A percentile compares a stretch with the other conserved stretches of the same genome.
Evolutionary conservation across 2,329 filamentous ascomycete genomes (phyloP).

Genomic region (Pseudogymnoascus sp.): DNA sequence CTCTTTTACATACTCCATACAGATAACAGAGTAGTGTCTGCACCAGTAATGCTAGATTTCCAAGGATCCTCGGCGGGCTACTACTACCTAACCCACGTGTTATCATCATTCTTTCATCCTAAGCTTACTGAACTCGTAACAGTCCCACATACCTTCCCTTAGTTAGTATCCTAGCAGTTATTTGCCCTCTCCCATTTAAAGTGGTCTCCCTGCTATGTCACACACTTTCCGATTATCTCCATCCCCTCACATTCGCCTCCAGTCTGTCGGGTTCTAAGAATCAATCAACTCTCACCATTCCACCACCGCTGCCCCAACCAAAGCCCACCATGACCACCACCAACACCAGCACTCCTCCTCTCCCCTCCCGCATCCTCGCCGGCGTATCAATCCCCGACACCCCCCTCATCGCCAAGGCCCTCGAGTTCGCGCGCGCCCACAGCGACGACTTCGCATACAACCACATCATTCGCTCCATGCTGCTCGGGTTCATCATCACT

Average conservation of each 20-base stretch:
- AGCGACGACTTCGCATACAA: conserved; percentile 29
- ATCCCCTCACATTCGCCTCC: not conserved
- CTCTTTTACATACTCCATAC: not conserved
- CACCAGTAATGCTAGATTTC: not conserved
- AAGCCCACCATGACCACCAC: not conserved
- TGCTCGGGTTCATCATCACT: conserved; percentile 30
- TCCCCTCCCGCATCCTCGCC: conserved; percentile 19
- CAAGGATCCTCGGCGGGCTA: not conserved
- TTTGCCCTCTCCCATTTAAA: not conserved
- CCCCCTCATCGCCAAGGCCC: conserved; percentile 29
- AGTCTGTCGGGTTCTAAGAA: not conserved
- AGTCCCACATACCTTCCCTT: not conserved
- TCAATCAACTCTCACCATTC: not conserved
- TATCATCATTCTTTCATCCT: not conserved
- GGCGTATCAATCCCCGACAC: conserved; percentile 30
- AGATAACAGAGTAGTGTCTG: too few relatives aligned
- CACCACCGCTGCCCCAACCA: not conserved
- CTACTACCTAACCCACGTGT: not conserved
- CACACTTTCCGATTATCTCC: not conserved
- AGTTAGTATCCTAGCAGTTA: not conserved
- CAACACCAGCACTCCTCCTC: not conserved
- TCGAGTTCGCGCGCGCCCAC: conserved; percentile 26
- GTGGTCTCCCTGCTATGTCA: not conserved
- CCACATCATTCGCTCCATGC: conserved; percentile 31
- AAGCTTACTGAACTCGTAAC: not conserved